Evolutionary conservation across 2,329 filamentous ascomycete genomes (phyloP), one percentile per base, ranked within the genome.

Genomic region (Nemania abortiva): DNA sequence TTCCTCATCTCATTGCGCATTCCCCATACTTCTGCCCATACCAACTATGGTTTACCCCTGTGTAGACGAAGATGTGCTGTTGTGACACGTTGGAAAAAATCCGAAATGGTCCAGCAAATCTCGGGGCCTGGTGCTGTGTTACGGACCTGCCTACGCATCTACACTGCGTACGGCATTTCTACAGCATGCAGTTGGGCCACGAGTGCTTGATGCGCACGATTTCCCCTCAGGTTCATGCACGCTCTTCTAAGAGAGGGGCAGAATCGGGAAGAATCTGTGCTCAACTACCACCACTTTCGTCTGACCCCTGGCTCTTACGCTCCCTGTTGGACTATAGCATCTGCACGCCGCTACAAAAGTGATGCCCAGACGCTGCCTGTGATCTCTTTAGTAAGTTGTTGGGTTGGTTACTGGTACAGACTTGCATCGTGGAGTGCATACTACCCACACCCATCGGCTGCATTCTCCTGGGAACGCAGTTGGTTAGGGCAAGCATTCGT

Each of bases 151-250:
- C 22, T 20, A 47, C 47, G 53, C 45, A 55, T 27, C 27, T 31
- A 31, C 24, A 53, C 37, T 31, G n/a, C 24, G 31, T 31, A n/a
- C 29, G 34, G 22, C 47, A 50, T 29, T 60, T 56, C 49, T 5
- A 54, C 39, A 34, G 49, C 47, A 53, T 63, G 58, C 67, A 63
- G 54, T 50, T 24, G 10, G 20, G 50, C 37, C 50, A 13, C 18
- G 31, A 34, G 39, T 22, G 27, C 24, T 27, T 31, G 42, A 24
- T 24, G 56, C 27, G 50, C 11, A 55, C 27, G 20, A 31, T 53
- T 27, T 42, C 63, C 63, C 60, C 58, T 66, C 67, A 58, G 27
- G 53, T 66, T 66, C 67, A 63, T 69, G 67, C 67, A 59, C n/a
- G 37, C 1, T 45, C 3, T 56, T 42, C 22, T 31, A 15, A 37